Conservation (phyloP, 352 stramenopile species). For the Pythium aquatile region DNA sequence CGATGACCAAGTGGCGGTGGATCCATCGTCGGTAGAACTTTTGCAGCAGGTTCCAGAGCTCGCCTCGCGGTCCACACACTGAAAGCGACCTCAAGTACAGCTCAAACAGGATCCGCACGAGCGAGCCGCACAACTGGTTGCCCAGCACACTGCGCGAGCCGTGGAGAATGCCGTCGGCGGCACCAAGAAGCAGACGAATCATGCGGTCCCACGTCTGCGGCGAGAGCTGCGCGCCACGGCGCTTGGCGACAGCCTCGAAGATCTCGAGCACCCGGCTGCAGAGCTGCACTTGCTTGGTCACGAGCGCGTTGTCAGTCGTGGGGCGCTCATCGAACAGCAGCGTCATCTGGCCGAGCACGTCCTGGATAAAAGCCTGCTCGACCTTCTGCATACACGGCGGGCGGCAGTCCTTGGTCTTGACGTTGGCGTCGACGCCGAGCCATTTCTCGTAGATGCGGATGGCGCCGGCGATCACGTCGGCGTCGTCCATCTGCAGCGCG, state of each 20-base stretch:
- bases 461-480: conserved; percentile 76
- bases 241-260: conserved; percentile 74
- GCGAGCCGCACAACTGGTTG: conserved; percentile 69
- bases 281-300: conserved; percentile 70
- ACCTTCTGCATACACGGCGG: conserved; percentile 78
- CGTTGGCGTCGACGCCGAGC: conserved; percentile 58
- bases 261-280: conserved; percentile 77
- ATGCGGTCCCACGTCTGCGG: conserved; percentile 83
- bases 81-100: conserved; percentile 72
- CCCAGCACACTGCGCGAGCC: conserved; percentile 69
- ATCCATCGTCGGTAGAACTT: conserved; percentile 88
- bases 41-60: conserved; percentile 77
- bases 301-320: conserved; percentile 34
- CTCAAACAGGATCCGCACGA: conserved; percentile 79
- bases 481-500: conserved; percentile 81
- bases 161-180: conserved; percentile 76
- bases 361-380: conserved; percentile 85
- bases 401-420: conserved; percentile 50
- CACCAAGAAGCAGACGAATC: conserved; percentile 73
- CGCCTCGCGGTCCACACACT: conserved; percentile 63
- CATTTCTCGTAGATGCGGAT: conserved; percentile 81
- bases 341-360: conserved; percentile 87
- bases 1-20: conserved; percentile 80
- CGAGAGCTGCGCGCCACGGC: conserved; percentile 52
- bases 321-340: conserved; percentile 82